These are phyloP conservation scores for Mycocentrospora acerina DNA, from an alignment of 2,329 filamentous ascomycete species.

Conservation along the genomic window DNA sequence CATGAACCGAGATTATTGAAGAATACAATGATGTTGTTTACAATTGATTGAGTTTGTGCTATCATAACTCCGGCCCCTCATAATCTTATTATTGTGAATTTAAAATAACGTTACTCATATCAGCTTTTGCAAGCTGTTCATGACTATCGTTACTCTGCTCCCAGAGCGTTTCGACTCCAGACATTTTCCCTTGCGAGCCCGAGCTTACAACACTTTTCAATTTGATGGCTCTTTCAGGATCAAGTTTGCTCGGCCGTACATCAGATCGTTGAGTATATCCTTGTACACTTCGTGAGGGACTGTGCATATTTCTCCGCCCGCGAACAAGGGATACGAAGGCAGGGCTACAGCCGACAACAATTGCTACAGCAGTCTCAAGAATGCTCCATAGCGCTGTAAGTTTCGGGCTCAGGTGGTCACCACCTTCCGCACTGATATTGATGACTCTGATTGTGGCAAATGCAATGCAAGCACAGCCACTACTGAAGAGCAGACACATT, in stretches of 20 bases:
- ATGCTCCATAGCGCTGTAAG: conserved; percentile 1
- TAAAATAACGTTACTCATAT: no score
- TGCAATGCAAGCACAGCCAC: conserved; percentile 1
- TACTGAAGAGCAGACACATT: neutral
- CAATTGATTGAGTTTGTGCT: no score
- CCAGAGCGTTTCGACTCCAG: neutral
- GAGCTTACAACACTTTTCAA: neutral
- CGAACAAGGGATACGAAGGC: neutral
- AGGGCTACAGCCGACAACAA: conserved; percentile 1
- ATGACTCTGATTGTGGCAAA: neutral
- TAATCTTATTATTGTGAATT: no score
- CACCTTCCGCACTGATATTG: neutral
- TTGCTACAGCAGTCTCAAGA: neutral
- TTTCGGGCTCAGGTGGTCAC: neutral
- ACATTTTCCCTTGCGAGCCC: neutral
- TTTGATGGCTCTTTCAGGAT: neutral
- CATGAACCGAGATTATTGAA: no score
- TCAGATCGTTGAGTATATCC: neutral
- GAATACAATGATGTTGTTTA: no score
- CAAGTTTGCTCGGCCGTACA: neutral
- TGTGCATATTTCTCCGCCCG: neutral
- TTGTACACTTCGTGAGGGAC: neutral
- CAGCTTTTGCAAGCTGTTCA: neutral
- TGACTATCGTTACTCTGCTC: neutral
- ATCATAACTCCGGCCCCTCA: no score